Percentiles rank a stretch among this genome's conserved stretches.
Conservation (phyloP, 768 basidiomycete species). For the Cyclocybe cylindracea region DNA sequence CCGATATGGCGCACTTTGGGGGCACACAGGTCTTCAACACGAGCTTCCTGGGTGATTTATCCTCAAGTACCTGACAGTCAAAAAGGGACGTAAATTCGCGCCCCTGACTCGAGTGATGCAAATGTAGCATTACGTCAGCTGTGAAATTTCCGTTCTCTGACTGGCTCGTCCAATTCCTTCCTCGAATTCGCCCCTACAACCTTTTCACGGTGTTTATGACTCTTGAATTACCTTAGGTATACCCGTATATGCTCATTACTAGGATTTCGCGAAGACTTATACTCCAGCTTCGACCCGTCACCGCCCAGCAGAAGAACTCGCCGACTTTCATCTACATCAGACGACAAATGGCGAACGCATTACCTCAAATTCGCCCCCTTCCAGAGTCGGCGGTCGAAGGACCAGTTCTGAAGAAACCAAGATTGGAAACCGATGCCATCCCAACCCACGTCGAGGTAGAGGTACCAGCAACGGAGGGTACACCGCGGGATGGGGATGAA, state of each 20-base stretch:
- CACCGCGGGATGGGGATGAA: not conserved
- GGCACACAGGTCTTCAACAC: no score
- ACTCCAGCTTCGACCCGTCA: not conserved
- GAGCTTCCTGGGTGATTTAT: not conserved
- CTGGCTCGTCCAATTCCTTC: no score
- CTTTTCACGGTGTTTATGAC: no score
- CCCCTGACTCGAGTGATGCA: no score
- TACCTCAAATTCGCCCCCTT: slow-evolving; percentile 20
- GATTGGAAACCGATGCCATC: not conserved
- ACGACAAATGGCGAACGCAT: slow-evolving; percentile 15
- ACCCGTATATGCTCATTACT: no score
- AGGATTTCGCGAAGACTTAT: no score
- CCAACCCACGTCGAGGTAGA: not conserved
- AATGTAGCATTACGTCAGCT: no score
- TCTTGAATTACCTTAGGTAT: no score
- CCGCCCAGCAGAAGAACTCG: not conserved
- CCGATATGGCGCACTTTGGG: no score
- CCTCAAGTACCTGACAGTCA: not conserved
- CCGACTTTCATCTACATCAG: not conserved
- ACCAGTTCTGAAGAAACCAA: slow-evolving; percentile 16
- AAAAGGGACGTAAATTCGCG: no score
- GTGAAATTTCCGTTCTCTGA: no score
- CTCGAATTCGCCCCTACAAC: no score
- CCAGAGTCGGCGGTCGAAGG: slow-evolving; percentile 13
- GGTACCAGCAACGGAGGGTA: not conserved